phyloP scores from a whole-genome alignment of 148 eudicot species.

The Dianthus caryophyllus region DNA sequence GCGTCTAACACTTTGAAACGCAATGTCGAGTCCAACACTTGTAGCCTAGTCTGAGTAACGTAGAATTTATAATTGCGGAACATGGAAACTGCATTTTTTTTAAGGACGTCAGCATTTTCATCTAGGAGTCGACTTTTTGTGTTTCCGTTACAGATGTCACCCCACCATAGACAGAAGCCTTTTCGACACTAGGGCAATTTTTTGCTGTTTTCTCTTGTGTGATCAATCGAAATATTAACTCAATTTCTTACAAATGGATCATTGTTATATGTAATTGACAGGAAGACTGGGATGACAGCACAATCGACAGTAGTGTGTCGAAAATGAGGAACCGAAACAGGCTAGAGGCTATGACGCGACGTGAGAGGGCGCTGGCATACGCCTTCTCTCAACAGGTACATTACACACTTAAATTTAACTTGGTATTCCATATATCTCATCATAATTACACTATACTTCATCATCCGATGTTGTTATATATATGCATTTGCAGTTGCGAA shows the following conservation, averaged over 20 bases:
- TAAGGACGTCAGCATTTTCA: too few relatives aligned
- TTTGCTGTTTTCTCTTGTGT: too few relatives aligned
- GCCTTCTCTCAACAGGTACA: constrained; percentile 89
- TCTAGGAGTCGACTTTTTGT: too few relatives aligned
- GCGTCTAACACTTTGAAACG: too few relatives aligned
- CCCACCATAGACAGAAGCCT: too few relatives aligned
- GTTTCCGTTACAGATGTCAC: too few relatives aligned
- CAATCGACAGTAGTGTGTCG: constrained; percentile 52
- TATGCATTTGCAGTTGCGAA: constrained; percentile 41
- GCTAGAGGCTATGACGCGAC: constrained; percentile 79
- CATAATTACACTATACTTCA: not conserved
- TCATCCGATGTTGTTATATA: not conserved
- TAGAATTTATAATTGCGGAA: too few relatives aligned
- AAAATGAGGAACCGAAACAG: constrained; percentile 61
- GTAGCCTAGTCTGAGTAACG: too few relatives aligned
- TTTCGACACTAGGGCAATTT: too few relatives aligned
- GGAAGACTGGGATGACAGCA: constrained; percentile 90
- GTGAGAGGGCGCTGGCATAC: constrained; percentile 84
- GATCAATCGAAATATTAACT: not conserved
- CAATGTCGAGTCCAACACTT: too few relatives aligned
- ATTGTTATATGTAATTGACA: constrained; percentile 23
- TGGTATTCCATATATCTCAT: not conserved
- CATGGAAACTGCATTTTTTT: too few relatives aligned
- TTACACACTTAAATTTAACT: not conserved
- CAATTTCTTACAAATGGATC: not conserved